A percentile compares a stretch with the other conserved stretches of the same genome.
Evolutionary conservation across 1,284 basidiomycete genomes (phyloP).

Genomic region (Neolentinus lepideus): DNA sequence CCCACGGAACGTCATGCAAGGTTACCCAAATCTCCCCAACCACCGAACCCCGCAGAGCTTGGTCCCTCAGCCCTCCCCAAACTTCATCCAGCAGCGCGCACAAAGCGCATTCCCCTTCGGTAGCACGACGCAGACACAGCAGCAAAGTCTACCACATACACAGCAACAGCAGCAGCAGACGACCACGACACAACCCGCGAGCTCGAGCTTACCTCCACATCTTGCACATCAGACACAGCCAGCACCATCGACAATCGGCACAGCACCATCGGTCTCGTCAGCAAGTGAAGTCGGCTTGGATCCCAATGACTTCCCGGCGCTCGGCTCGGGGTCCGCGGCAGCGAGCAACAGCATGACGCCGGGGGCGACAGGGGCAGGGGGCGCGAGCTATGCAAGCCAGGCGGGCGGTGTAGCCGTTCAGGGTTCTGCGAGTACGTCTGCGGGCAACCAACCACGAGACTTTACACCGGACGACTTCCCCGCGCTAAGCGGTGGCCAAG

Average conservation of each 20-base stretch:
- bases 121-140: constrained; percentile 37
- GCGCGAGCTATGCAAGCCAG: constrained; percentile 70
- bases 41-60: constrained; percentile 51
- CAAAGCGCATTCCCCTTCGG: constrained; percentile 54
- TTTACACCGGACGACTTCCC: constrained; percentile 80
- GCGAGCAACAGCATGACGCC: constrained; percentile 28
- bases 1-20: constrained; percentile 49
- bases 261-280: constrained; percentile 53
- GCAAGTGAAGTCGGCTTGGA: constrained; percentile 72
- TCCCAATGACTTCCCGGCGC: constrained; percentile 79
- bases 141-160: constrained; percentile 25
- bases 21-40: constrained; percentile 46
- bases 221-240: constrained; percentile 32
- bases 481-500: constrained; percentile 57
- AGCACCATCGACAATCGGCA: constrained; percentile 9
- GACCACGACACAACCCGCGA: constrained; percentile 32
- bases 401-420: constrained; percentile 37
- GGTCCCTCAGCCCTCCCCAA: constrained; percentile 54
- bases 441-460: constrained; percentile 47
- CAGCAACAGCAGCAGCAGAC: constrained; percentile 32
- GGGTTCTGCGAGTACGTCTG: constrained; percentile 23
- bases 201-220: constrained; percentile 44
- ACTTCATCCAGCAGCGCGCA: constrained; percentile 53
- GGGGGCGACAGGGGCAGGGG: constrained; percentile 25
- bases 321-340: constrained; percentile 41